Conservation (phyloP, 2,329 filamentous ascomycete genomes). For the Emergomyces orientalis region DNA sequence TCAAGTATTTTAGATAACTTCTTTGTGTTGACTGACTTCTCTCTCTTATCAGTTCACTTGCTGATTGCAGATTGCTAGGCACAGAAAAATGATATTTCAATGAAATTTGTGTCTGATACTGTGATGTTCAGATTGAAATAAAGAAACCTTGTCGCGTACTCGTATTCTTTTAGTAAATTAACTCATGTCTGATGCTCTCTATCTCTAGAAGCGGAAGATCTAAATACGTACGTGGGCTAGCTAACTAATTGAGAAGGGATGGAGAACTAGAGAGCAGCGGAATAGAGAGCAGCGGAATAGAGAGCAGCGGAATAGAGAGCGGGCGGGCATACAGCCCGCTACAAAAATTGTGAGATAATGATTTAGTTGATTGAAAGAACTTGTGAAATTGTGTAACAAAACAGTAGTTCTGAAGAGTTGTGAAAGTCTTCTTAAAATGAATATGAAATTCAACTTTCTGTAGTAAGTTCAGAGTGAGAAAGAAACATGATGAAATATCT, state of each 20-base stretch:
- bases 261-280: too few species aligned
- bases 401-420: not conserved
- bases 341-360: not conserved
- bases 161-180: too few species aligned
- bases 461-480: not conserved
- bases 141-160: too few species aligned
- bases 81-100: not conserved
- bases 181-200: too few species aligned
- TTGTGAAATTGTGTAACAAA: too few species aligned
- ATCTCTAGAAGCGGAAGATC: too few species aligned
- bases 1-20: not conserved
- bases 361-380: not conserved
- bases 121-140: not conserved
- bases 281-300: too few species aligned
- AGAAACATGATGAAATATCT: not conserved
- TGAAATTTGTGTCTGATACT: not conserved
- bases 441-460: not conserved
- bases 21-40: not conserved
- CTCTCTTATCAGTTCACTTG: not conserved
- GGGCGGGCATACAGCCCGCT: too few species aligned
- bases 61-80: not conserved
- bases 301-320: too few species aligned
- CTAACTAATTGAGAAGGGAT: too few species aligned
- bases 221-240: too few species aligned
- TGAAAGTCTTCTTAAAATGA: not conserved